Percentiles rank a stretch among this genome's conserved stretches.
Conservation (phyloP, 257 asterid species). For the Eucommia ulmoides region DNA sequence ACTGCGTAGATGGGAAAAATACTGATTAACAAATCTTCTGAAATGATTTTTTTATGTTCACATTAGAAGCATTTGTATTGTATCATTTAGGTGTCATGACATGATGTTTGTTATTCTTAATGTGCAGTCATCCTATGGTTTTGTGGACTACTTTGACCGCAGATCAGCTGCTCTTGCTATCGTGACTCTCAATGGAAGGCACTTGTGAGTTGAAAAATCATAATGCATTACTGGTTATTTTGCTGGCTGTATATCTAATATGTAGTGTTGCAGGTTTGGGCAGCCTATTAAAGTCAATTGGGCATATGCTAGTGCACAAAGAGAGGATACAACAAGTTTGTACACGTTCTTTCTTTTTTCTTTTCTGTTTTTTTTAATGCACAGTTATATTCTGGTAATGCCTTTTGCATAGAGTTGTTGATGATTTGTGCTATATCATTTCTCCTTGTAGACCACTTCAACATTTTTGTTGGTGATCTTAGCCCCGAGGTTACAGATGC, state of each 20-base stretch:
- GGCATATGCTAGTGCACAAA: slow-evolving; percentile 1
- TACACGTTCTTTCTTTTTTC: not conserved
- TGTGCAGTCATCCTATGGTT: slow-evolving; percentile 3
- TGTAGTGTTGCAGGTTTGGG: not conserved
- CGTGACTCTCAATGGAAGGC: slow-evolving; percentile 3
- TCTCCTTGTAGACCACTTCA: slow-evolving; percentile 50
- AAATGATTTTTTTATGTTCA: no score
- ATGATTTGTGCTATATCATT: not conserved
- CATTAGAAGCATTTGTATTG: no score
- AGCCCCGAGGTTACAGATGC: slow-evolving; percentile 95
- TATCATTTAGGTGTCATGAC: no score
- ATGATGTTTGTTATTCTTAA: no score
- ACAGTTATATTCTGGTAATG: not conserved
- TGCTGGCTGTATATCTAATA: not conserved
- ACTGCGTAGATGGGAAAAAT: no score
- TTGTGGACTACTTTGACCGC: slow-evolving; percentile 1
- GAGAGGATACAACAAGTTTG: slow-evolving; percentile 1
- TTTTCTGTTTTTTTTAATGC: not conserved
- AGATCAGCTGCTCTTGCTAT: not conserved
- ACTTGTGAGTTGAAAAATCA: not conserved
- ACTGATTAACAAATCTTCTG: no score
- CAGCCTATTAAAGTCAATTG: slow-evolving; percentile 2
- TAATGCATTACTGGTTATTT: not conserved
- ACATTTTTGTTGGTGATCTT: slow-evolving; percentile 84
- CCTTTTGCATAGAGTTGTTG: not conserved